Conservation (phyloP, 1,284 basidiomycete species). For the Moniliophthora roreri region DNA sequence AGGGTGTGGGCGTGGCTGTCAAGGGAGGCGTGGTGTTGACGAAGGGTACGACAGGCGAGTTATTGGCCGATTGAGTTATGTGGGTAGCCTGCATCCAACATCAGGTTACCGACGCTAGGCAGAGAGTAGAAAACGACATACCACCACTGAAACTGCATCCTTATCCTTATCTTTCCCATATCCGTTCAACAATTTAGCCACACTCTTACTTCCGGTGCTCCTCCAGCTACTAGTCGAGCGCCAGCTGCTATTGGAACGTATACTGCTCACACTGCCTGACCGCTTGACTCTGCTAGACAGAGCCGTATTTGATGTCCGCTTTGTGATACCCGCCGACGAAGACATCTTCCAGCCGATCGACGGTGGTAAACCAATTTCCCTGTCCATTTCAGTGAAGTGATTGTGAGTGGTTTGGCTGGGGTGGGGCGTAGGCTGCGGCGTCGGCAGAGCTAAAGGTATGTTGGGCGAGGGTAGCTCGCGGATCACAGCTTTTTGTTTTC, state of each 20-base stretch:
- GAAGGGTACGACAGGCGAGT: neutral
- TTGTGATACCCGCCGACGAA: neutral
- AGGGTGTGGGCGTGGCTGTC: neutral
- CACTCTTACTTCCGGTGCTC: no score
- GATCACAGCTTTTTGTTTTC: neutral
- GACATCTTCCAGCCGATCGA: neutral
- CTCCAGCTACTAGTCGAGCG: no score
- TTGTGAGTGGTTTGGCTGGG: neutral
- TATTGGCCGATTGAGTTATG: conserved; percentile 1
- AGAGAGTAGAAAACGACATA: no score
- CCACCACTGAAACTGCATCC: no score
- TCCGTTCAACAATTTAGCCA: no score
- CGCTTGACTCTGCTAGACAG: neutral
- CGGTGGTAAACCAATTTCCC: neutral
- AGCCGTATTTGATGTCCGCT: no score
- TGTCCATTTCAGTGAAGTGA: neutral
- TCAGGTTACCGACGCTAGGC: no score
- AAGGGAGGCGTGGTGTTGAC: no score
- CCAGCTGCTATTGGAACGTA: neutral
- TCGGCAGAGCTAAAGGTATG: no score
- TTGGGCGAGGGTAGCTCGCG: neutral
- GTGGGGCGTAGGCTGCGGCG: neutral
- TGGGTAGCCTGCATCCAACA: no score
- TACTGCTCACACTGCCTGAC: neutral
- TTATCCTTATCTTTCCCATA: no score